A percentile compares a stretch with the other conserved stretches of the same genome.
Evolutionary conservation across 805 yeast genomes (phyloP).

Genomic region (Yarrowia bubula): DNA sequence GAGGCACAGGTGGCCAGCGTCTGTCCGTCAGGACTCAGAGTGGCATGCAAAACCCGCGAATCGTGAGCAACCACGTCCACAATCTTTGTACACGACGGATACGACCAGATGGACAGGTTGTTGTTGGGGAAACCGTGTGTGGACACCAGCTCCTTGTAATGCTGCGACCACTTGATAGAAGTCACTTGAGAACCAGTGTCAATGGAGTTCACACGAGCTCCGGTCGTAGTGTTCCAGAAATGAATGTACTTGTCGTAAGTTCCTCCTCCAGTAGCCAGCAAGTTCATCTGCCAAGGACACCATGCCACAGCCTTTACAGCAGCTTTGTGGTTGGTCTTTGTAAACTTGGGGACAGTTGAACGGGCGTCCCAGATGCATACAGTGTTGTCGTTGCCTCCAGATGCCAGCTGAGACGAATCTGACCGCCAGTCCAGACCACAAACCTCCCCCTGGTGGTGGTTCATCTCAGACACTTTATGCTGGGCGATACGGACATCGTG

Average conservation of each 20-base stretch:
- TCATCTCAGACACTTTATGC: constrained; percentile 62
- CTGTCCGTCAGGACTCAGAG: constrained; percentile 84
- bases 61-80: constrained; percentile 94
- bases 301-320: constrained; percentile 94
- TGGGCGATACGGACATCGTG: constrained; percentile 85
- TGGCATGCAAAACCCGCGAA: constrained; percentile 76
- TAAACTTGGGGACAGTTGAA: constrained; percentile 58
- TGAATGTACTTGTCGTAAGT: constrained; percentile 83
- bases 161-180: constrained; percentile 82
- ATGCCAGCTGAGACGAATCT: constrained; percentile 82
- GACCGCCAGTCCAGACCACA: constrained; percentile 85
- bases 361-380: constrained; percentile 93
- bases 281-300: constrained; percentile 82
- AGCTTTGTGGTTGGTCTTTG: constrained; percentile 79
- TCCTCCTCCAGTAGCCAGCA: constrained; percentile 97
- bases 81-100: constrained; percentile 80
- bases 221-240: constrained; percentile 94
- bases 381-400: constrained; percentile 92
- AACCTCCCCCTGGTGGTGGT: constrained; percentile 79
- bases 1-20: constrained; percentile 94
- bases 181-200: constrained; percentile 94
- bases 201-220: constrained; percentile 78
- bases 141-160: constrained; percentile 71
- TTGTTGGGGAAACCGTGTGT: constrained; percentile 94
- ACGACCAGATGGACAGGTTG: constrained; percentile 76